These are phyloP conservation scores for Yamadazyma sp. DNA, from an alignment of 1,139 yeast genomes.

Conservation along the genomic window DNA sequence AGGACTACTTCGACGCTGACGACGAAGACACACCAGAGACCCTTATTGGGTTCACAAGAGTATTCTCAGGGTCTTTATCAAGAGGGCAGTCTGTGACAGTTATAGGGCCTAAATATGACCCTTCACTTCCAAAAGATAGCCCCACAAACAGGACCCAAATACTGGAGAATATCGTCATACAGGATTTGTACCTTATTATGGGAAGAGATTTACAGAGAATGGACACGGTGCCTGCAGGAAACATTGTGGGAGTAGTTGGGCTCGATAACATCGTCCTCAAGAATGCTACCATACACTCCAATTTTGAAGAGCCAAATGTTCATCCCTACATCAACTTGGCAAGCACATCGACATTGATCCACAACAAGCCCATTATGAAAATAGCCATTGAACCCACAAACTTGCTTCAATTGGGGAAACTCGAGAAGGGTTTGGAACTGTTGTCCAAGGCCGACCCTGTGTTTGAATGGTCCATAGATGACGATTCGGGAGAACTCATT, in stretches of 20 bases:
- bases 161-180: slow-evolving; percentile 46
- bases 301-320: slow-evolving; percentile 34
- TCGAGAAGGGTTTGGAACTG: slow-evolving; percentile 76
- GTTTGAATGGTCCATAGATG: slow-evolving; percentile 81
- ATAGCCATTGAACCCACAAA: slow-evolving; percentile 94
- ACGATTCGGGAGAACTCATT: slow-evolving; percentile 83
- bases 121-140: slow-evolving; percentile 57
- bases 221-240: slow-evolving; percentile 88
- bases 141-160: slow-evolving; percentile 44
- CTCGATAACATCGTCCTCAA: slow-evolving; percentile 79
- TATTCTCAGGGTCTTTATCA: slow-evolving; percentile 79
- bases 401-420: slow-evolving; percentile 72
- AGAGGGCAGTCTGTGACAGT: slow-evolving; percentile 75
- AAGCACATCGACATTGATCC: slow-evolving; percentile 54
- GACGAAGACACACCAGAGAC: slow-evolving; percentile 53
- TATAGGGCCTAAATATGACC: slow-evolving; percentile 86
- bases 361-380: slow-evolving; percentile 80
- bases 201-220: slow-evolving; percentile 84
- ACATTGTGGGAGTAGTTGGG: slow-evolving; percentile 93
- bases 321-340: slow-evolving; percentile 74
- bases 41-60: slow-evolving; percentile 82
- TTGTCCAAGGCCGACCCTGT: slow-evolving; percentile 92
- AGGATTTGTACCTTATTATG: slow-evolving; percentile 81
- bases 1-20: slow-evolving; percentile 44
- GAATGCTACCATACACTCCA: slow-evolving; percentile 73